These are phyloP conservation scores for Diphasiastrum complanatum DNA, from an alignment of 83 land plant genomes.

Conservation along the genomic window DNA sequence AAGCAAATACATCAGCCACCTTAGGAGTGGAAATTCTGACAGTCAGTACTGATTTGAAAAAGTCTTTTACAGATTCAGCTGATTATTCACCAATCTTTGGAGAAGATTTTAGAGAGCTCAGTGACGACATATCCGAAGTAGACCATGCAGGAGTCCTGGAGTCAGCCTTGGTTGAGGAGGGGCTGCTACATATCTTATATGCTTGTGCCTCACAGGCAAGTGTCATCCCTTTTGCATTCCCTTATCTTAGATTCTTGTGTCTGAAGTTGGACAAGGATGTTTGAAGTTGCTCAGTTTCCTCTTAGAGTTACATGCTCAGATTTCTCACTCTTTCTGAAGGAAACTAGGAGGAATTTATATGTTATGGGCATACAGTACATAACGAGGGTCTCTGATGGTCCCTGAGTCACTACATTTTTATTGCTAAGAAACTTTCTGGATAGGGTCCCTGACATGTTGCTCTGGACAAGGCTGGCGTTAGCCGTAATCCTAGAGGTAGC, in stretches of 20 bases:
- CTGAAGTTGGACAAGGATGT: neutral
- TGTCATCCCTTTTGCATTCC: conserved; percentile 8
- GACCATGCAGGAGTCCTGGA: conserved; percentile 45
- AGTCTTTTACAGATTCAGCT: conserved; percentile 10
- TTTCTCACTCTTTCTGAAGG: no score
- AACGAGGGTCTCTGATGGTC: no score
- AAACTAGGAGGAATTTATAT: no score
- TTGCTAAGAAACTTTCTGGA: no score
- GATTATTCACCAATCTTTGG: conserved; percentile 81
- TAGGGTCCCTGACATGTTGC: no score
- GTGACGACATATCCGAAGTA: conserved; percentile 33
- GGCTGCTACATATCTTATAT: conserved; percentile 76
- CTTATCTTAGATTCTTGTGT: neutral
- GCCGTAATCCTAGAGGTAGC: no score
- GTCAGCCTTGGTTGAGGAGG: conserved; percentile 68
- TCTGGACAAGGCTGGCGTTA: no score
- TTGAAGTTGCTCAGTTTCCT: neutral
- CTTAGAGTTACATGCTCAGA: no score
- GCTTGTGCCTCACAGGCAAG: conserved; percentile 72
- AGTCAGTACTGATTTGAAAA: conserved; percentile 16
- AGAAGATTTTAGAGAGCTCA: conserved; percentile 52
- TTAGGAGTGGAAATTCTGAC: conserved; percentile 10
- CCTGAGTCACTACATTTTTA: no score
- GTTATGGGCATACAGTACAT: no score
- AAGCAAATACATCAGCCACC: conserved; percentile 23